Evolutionary conservation across 768 basidiomycete species (phyloP).

Genomic region (Lactarius trivialis): DNA sequence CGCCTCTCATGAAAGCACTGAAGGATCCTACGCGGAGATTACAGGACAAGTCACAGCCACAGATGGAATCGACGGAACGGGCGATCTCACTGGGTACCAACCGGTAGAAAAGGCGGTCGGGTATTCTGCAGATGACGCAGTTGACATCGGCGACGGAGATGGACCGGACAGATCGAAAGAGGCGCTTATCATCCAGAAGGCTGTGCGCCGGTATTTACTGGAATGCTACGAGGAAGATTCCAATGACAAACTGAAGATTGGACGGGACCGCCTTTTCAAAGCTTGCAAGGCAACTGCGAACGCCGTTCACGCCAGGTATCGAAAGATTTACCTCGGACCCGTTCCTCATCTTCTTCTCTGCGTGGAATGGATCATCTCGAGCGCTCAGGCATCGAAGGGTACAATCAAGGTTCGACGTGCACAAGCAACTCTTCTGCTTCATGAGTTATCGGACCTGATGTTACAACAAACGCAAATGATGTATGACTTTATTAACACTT

Average conservation of each 20-base stretch:
- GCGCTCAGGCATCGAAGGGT: neutral
- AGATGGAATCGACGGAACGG: neutral
- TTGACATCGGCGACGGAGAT: neutral
- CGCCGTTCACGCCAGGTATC: neutral
- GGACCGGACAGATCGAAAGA: constrained; percentile 6
- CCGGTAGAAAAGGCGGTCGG: neutral
- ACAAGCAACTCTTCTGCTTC: neutral
- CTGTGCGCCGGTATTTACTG: neutral
- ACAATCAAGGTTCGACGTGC: constrained; percentile 1
- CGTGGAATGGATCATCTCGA: constrained; percentile 8
- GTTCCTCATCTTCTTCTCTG: constrained; percentile 18
- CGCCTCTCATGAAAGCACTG: neutral
- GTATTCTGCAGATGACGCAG: constrained; percentile 4
- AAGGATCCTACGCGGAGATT: neutral
- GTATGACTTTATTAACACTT: neutral
- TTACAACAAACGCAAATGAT: neutral
- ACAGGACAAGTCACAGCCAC: neutral
- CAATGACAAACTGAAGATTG: neutral
- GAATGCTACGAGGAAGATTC: neutral
- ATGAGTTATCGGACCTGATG: constrained; percentile 4
- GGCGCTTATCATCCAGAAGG: constrained; percentile 3
- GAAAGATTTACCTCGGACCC: constrained; percentile 13
- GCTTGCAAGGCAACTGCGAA: constrained; percentile 6
- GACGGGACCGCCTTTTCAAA: constrained; percentile 4
- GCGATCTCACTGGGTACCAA: too few species aligned